phyloP scores from a whole-genome alignment of 2,329 filamentous ascomycete species.

The Drechslera avenae region DNA sequence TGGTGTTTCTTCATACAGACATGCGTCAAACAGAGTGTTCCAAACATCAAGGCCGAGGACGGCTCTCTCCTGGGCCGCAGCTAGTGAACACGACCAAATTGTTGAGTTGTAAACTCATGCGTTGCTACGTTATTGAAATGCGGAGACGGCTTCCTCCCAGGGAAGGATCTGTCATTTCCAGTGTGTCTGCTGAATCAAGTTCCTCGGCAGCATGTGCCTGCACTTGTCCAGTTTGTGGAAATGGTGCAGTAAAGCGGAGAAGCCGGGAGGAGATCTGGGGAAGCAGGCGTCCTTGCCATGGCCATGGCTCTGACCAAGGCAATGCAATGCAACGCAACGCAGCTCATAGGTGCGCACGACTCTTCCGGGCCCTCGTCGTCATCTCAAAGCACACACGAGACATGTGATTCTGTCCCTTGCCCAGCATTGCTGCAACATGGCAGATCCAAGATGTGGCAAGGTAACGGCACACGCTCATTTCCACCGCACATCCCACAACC shows the following conservation, averaged over 20 bases:
- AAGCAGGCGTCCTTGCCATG: constrained; percentile 10
- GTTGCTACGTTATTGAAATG: constrained; percentile 14
- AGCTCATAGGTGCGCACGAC: not conserved
- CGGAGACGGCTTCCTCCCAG: constrained; percentile 7
- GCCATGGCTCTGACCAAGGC: not conserved
- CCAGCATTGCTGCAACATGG: not conserved
- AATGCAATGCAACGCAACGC: not conserved
- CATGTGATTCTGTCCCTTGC: not conserved
- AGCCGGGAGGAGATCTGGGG: constrained; percentile 11
- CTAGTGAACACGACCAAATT: not conserved
- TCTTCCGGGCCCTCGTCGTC: not conserved
- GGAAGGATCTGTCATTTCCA: constrained; percentile 23
- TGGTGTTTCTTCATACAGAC: constrained; percentile 8
- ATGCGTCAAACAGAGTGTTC: no score
- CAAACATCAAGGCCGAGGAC: no score
- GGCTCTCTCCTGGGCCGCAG: not conserved
- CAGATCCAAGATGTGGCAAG: not conserved
- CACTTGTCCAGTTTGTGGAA: not conserved
- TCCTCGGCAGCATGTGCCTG: constrained; percentile 20
- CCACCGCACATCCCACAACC: no score
- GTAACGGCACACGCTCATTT: not conserved
- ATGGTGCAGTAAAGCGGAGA: constrained; percentile 7
- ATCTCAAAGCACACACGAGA: not conserved
- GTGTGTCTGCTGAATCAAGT: constrained; percentile 3
- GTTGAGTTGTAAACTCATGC: constrained; percentile 3